phyloP scores from a whole-genome alignment of 768 basidiomycete species.

The Tephrocybe sp. region DNA sequence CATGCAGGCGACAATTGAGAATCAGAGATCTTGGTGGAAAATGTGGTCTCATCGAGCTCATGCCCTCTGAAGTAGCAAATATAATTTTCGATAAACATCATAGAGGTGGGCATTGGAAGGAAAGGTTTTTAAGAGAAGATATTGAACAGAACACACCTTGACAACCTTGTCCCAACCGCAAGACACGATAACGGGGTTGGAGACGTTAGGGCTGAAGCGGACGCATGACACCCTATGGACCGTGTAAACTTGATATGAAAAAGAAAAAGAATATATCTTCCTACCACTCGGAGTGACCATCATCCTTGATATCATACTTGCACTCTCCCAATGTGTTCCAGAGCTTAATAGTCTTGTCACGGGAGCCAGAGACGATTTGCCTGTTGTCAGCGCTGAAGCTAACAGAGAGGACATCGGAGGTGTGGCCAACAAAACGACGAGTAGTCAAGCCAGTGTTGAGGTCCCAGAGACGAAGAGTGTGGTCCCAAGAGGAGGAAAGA shows the following conservation, averaged over 20 bases:
- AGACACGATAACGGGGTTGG: conserved; percentile 98
- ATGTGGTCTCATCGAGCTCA: conserved; percentile 64
- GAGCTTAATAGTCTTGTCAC: conserved; percentile 97
- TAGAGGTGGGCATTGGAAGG: conserved; percentile 3
- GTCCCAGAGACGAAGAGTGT: conserved; percentile 99
- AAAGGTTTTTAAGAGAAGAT: neutral
- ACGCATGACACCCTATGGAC: conserved; percentile 91
- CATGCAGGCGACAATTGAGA: conserved; percentile 30
- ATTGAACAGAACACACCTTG: conserved; percentile 58
- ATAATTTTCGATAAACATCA: conserved; percentile 43
- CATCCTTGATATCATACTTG: conserved; percentile 99
- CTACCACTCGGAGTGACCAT: conserved; percentile 95
- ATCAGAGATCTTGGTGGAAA: conserved; percentile 82
- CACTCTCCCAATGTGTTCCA: conserved; percentile 99
- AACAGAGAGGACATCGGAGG: conserved; percentile 96
- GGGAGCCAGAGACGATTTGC: conserved; percentile 98
- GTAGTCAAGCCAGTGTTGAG: conserved; percentile 96
- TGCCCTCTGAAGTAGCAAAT: conserved; percentile 90
- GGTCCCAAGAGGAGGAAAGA: conserved; percentile 99
- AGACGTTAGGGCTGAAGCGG: conserved; percentile 96
- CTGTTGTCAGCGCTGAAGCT: conserved; percentile 99
- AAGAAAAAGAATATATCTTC: conserved; percentile 21
- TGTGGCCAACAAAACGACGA: conserved; percentile 97
- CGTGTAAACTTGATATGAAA: conserved; percentile 1
- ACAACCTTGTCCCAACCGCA: conserved; percentile 99